phyloP scores from a whole-genome alignment of 2,329 filamentous ascomycete genomes.

The Plenodomus biglobosus region DNA sequence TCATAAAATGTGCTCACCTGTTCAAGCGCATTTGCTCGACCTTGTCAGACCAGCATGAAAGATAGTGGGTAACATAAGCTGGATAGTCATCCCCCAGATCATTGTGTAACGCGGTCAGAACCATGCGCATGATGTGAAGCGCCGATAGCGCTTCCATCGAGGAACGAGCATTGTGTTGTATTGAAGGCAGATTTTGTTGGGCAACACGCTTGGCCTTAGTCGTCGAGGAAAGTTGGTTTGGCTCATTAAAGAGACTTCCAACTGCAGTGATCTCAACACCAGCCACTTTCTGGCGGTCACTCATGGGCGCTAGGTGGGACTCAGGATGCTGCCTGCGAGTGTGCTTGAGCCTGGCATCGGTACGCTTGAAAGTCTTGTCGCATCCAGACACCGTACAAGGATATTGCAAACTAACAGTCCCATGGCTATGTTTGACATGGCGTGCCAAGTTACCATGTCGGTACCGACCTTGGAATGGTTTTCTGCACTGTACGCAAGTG shows the following conservation, averaged over 20 bases:
- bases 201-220: neutral
- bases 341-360: neutral
- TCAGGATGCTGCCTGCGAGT: neutral
- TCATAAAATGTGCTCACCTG: neutral
- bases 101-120: neutral
- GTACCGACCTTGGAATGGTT: neutral
- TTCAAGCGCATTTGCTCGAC: neutral
- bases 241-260: neutral
- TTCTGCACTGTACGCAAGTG: neutral
- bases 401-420: neutral
- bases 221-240: neutral
- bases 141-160: neutral
- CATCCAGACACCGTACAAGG: neutral
- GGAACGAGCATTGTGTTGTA: neutral
- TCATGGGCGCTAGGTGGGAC: neutral
- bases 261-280: neutral
- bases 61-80: neutral
- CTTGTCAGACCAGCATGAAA: neutral
- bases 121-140: neutral
- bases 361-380: neutral
- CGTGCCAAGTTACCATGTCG: neutral
- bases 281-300: neutral
- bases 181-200: neutral
- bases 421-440: neutral
- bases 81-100: neutral